These are phyloP conservation scores for Auricularia heimuer DNA, from an alignment of 768 basidiomycete species.

Conservation along the genomic window DNA sequence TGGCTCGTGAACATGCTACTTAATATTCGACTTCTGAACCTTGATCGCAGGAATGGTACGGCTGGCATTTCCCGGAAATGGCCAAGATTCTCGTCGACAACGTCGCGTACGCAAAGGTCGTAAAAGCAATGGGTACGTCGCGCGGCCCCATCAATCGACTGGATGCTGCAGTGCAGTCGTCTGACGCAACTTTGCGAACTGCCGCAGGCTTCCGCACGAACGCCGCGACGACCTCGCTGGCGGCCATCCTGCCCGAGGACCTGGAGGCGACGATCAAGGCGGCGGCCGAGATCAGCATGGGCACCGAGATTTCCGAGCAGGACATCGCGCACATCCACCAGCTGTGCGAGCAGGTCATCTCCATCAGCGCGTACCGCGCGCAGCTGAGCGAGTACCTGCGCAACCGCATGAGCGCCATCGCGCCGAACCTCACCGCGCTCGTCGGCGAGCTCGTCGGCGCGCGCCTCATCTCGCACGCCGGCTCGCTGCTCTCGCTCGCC, in stretches of 20 bases:
- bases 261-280: constrained; percentile 91
- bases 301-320: constrained; percentile 95
- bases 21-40: too few species aligned
- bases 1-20: not conserved
- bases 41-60: constrained; percentile 87
- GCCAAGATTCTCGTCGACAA: constrained; percentile 97
- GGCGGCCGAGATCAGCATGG: constrained; percentile 98
- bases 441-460: constrained; percentile 74
- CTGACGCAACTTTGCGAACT: not conserved
- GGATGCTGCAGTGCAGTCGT: too few species aligned
- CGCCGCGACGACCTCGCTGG: constrained; percentile 75
- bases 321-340: constrained; percentile 97
- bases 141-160: too few species aligned
- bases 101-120: constrained; percentile 89
- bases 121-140: constrained; percentile 75
- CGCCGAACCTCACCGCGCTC: constrained; percentile 86
- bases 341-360: constrained; percentile 96
- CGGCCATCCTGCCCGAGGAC: constrained; percentile 90
- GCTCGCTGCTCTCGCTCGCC: constrained; percentile 56
- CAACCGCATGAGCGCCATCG: constrained; percentile 97
- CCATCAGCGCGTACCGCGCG: constrained; percentile 87
- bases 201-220: constrained; percentile 85
- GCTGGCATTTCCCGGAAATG: constrained; percentile 99
- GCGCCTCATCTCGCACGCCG: constrained; percentile 64
- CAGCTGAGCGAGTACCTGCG: constrained; percentile 95